A percentile compares a stretch with the other conserved stretches of the same genome.
Evolutionary conservation across 139 green algal genomes (phyloP).

Genomic region (Coccomyxa sp.): DNA sequence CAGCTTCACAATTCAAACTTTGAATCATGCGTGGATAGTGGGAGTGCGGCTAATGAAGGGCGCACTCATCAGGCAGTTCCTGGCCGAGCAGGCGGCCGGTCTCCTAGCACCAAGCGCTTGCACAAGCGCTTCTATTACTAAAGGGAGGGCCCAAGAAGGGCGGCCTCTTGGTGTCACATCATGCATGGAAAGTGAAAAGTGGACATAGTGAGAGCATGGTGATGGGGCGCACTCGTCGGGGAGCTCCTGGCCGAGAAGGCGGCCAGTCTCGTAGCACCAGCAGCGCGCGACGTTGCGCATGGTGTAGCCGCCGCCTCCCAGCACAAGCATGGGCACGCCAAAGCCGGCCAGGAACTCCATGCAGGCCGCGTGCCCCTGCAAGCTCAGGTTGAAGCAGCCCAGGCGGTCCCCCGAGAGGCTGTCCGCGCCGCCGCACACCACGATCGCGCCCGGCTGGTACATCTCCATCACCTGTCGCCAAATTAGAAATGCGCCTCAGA

Average conservation of each 20-base stretch:
- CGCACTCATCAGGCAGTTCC: constrained; percentile 70
- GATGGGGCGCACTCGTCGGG: constrained; percentile 46
- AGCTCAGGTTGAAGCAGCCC: constrained; percentile 98
- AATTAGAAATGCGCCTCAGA: constrained; percentile 69
- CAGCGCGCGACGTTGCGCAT: constrained; percentile 97
- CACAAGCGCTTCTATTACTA: too few species aligned
- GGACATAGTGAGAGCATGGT: not conserved
- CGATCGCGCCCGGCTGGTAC: constrained; percentile 93
- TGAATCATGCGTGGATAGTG: too few species aligned
- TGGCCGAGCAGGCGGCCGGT: constrained; percentile 81
- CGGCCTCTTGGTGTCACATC: too few species aligned
- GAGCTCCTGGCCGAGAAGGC: constrained; percentile 78
- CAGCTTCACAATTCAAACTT: too few species aligned
- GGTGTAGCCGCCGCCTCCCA: constrained; percentile 96
- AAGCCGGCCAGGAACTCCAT: constrained; percentile 93
- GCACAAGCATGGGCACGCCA: constrained; percentile 90
- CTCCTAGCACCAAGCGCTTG: constrained; percentile 98
- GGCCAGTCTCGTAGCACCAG: constrained; percentile 97
- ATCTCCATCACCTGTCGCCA: constrained; percentile 85
- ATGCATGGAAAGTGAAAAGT: too few species aligned
- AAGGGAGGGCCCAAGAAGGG: too few species aligned
- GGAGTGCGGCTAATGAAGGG: not conserved
- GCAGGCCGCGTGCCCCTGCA: constrained; percentile 88
- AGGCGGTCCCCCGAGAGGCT: constrained; percentile 92
- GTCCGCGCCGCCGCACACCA: constrained; percentile 96